These are phyloP conservation scores for Penicillium corylophilum DNA, from an alignment of 2,329 filamentous ascomycete species.

Conservation along the genomic window DNA sequence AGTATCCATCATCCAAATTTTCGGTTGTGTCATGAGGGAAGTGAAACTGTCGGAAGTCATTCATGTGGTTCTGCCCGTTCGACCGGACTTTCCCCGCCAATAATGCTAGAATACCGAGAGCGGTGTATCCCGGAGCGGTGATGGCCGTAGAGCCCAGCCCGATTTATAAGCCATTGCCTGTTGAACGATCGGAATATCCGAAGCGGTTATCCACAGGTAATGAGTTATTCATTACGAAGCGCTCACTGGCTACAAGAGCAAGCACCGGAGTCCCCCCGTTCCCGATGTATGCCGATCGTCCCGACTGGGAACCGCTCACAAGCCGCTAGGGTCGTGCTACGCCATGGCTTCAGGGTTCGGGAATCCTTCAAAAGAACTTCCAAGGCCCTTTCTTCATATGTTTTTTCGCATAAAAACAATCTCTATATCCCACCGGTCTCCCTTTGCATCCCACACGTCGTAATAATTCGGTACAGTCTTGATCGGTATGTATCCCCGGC, in stretches of 20 bases:
- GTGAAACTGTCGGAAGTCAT: background rate
- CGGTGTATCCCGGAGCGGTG: background rate
- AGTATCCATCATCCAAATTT: background rate
- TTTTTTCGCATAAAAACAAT: constrained; percentile 26
- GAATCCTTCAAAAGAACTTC: background rate
- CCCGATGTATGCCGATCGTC: background rate
- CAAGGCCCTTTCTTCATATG: constrained; percentile 1
- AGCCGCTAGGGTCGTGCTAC: background rate
- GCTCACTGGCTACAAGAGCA: too few species aligned
- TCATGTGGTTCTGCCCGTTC: background rate
- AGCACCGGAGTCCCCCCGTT: background rate
- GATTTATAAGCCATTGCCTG: background rate
- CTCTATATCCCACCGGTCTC: constrained; percentile 16
- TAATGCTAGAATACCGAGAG: background rate
- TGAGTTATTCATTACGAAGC: background rate
- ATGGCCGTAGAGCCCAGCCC: background rate
- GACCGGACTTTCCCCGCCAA: background rate
- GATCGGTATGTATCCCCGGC: constrained; percentile 19
- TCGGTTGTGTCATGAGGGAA: background rate
- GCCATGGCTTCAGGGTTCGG: background rate
- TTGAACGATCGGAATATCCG: background rate
- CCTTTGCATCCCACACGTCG: constrained; percentile 9
- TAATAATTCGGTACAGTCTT: constrained; percentile 20
- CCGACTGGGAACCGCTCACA: background rate
- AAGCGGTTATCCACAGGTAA: background rate